Base-by-base conservation (phyloP, 163 green algal genomes). In the Prototheca wickerhamii region DNA sequence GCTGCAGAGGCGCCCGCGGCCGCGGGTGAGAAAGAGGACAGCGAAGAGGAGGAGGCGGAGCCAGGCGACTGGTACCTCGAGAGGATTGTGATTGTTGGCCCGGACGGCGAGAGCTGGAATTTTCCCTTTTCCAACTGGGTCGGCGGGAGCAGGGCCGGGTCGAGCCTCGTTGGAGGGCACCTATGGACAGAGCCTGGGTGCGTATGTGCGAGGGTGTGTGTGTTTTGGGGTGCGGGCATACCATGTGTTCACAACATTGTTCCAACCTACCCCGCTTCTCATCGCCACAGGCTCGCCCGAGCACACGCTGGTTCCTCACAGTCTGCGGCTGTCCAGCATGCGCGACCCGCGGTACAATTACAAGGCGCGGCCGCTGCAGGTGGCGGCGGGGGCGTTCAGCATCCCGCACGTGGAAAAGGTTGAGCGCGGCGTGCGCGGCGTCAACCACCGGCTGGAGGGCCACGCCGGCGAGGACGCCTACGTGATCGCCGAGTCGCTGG, bases 331-430 rank as follows among this genome's bases (percentile, higher is more conserved):
- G 42, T 52, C 37, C 7, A 58, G 28, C 7, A 60, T 65, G 64
- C 12, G 5, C 17, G 59, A 73, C 32, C 64, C 64, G 2, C 25
- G 7, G 17, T 69, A 63, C 32, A 50, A 57, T 17, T n/a, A 58
- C 8, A n/a, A n/a, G n/a, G n/a, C n/a, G 57, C 20, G 43, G 10
- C 61, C 59, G 31, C 28, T 75, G 21, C 10, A 33, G 1, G 54
- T 67, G 40, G 55, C 63, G 23, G 29, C 53, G 4, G 56, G 74
- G 3, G 88, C 76, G 0, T 70, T 92, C 25, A 70, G 83, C 23
- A 77, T 92, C 52, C 88, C 89, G 2, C 89, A 96, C 74, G 88
- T 88, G 10, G 87, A 95, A 26, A 96, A 96, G 78, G 79, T 92
- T 18, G 35, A 46, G 7, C 31, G 23, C 4, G 70, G 70, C 20